phyloP scores from a whole-genome alignment of 495 filamentous ascomycete species.

The Apiosordaria backusii region DNA sequence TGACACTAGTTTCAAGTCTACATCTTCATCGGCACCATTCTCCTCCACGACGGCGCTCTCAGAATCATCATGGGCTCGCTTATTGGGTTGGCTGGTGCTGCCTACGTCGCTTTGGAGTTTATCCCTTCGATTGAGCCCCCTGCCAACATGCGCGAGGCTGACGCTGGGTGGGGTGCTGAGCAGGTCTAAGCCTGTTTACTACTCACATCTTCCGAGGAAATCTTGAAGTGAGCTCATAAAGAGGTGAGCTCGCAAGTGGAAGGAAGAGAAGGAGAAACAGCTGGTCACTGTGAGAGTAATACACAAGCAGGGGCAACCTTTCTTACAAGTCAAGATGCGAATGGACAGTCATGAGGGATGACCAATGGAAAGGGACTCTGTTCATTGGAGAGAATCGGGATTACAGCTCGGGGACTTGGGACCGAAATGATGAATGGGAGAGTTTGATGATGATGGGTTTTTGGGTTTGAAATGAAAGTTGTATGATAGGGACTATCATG shows the following conservation, averaged over 20 bases:
- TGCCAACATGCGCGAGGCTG: constrained; percentile 91
- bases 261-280: neutral
- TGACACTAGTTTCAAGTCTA: constrained; percentile 62
- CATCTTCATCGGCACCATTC: constrained; percentile 85
- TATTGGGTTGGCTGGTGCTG: constrained; percentile 72
- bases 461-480: neutral
- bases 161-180: constrained; percentile 88
- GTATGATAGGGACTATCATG: constrained; percentile 3
- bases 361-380: neutral
- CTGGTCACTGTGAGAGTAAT: neutral
- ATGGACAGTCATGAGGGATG: constrained; percentile 1
- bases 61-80: constrained; percentile 64
- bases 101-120: constrained; percentile 83
- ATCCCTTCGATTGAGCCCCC: constrained; percentile 96
- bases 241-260: no score
- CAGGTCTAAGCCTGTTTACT: constrained; percentile 61
- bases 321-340: neutral
- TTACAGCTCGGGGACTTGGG: neutral
- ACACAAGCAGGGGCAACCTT: neutral
- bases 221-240: no score
- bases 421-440: neutral
- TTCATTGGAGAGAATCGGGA: neutral
- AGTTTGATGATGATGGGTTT: neutral
- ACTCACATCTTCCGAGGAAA: neutral
- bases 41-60: constrained; percentile 59